Conservation (phyloP, 2,329 filamentous ascomycete species). For the Verruconis gallopava region DNA sequence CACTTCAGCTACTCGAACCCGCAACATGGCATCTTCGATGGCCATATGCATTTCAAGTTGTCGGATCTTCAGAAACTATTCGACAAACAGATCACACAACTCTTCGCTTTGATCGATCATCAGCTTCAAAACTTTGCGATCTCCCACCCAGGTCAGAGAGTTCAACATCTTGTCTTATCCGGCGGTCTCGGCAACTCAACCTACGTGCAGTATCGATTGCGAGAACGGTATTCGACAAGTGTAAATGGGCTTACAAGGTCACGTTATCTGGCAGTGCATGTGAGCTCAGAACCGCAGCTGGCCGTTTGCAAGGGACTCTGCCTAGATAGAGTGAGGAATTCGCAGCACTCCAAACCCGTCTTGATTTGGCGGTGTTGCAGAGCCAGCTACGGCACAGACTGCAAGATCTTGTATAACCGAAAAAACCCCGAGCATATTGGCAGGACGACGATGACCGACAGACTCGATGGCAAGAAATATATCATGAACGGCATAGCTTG, state of each 20-base stretch:
- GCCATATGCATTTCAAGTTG: conserved; percentile 22
- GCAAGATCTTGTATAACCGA: conserved; percentile 24
- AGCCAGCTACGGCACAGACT: conserved; percentile 25
- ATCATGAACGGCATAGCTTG: conserved; percentile 24
- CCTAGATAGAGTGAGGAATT: conserved; percentile 37
- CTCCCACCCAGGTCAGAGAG: conserved; percentile 19
- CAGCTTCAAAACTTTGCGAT: conserved; percentile 21
- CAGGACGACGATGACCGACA: conserved; percentile 17
- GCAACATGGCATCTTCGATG: conserved; percentile 20
- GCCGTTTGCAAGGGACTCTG: conserved; percentile 43
- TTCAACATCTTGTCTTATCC: conserved; percentile 27
- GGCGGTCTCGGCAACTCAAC: conserved; percentile 31
- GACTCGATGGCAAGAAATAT: conserved; percentile 23
- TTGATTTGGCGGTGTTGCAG: conserved; percentile 28
- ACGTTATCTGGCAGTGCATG: conserved; percentile 20
- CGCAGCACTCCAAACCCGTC: conserved; percentile 30
- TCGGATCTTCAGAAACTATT: conserved; percentile 23
- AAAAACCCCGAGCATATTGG: conserved; percentile 21
- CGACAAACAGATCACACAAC: conserved; percentile 23
- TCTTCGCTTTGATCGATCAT: conserved; percentile 23
- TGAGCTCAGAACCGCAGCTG: conserved; percentile 39
- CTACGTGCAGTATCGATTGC: conserved; percentile 27
- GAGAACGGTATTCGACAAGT: conserved; percentile 20
- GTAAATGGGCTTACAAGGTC: no score
- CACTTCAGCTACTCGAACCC: conserved; percentile 21